Conservation (phyloP, 768 basidiomycete species). For the Hericium rajendrae region DNA sequence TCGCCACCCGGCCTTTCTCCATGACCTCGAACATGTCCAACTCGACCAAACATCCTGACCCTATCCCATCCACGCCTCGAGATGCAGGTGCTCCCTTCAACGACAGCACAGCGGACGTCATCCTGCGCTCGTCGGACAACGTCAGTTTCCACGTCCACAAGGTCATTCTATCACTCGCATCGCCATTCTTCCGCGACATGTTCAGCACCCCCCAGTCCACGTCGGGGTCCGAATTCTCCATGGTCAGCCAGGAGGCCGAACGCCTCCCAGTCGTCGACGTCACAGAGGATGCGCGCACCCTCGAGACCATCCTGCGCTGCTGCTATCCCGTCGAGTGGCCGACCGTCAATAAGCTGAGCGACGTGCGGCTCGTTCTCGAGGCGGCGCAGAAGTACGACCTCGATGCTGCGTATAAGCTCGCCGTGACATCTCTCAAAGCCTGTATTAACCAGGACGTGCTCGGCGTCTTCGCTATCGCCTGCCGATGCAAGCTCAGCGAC, state of each 20-base stretch:
- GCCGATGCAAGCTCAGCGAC: background rate
- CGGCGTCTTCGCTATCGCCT: background rate
- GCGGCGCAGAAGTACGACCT: background rate
- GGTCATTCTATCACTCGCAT: conserved; percentile 25
- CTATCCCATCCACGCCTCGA: background rate
- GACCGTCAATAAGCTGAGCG: background rate
- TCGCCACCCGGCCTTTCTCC: too few relatives aligned
- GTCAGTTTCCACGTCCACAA: conserved; percentile 19
- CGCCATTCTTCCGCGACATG: conserved; percentile 24
- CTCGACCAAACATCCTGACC: too few relatives aligned
- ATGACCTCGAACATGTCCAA: too few relatives aligned
- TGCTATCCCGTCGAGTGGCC: background rate
- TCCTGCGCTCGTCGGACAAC: background rate
- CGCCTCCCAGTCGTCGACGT: background rate
- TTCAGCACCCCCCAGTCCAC: conserved; percentile 21
- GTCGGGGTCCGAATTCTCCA: background rate
- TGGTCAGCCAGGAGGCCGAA: background rate
- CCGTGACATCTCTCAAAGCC: background rate
- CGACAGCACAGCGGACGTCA: background rate
- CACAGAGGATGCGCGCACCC: background rate
- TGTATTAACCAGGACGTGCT: background rate
- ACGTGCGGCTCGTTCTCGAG: background rate
- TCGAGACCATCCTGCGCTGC: background rate
- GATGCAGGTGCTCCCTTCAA: background rate
- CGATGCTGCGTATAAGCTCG: background rate